Evolutionary conservation across 306 rosid species (phyloP), one percentile per base, ranked within the genome.

Genomic region (Coriaria nepalensis): DNA sequence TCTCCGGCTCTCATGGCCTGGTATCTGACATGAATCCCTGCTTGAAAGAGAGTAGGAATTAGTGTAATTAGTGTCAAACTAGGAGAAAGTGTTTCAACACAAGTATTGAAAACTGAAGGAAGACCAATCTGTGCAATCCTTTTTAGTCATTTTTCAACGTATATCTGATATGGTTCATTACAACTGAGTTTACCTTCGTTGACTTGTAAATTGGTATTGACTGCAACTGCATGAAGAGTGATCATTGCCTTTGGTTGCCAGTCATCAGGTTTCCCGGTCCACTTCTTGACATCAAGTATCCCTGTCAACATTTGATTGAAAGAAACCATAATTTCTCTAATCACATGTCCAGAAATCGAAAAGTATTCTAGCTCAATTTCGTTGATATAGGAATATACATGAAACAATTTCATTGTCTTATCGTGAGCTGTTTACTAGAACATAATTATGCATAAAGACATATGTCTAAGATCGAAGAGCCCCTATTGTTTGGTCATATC

Each of bases 231-330:
- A 35, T 85, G 90, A 58, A 65, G 79, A 63, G 87, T 72, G 54
- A 82, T 67, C 73, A 61, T 74, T 50, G 94, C 98, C 76, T 86
- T 85, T 47, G 98, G 98, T 58, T 90, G 98, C 98, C 94, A 90
- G 61, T 90, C 95, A 42, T 62, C 65, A 4, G 61, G 60, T 61
- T 68, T 85, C 10, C 98, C 98, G 13, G 67, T 61, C 95, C 98
- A 85, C 42, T 95, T 62, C 43, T 80, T 65, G 59, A 75, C 62
- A 68, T 90, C 78, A 63, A 90, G 78, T 49, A 90, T 50, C 40
- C 75, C 94, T 82, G 94, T 63, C 59, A 69, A 61, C 62, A 66
- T 65, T 63, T 45, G 52, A 50, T 53, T 32, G 6, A 45, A n/a
- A 12, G 15, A 20, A 20, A 20, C 29, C 29, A 20, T 20, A 20